Conservation (phyloP, 768 basidiomycete genomes). For the Auriculariales sp. region DNA sequence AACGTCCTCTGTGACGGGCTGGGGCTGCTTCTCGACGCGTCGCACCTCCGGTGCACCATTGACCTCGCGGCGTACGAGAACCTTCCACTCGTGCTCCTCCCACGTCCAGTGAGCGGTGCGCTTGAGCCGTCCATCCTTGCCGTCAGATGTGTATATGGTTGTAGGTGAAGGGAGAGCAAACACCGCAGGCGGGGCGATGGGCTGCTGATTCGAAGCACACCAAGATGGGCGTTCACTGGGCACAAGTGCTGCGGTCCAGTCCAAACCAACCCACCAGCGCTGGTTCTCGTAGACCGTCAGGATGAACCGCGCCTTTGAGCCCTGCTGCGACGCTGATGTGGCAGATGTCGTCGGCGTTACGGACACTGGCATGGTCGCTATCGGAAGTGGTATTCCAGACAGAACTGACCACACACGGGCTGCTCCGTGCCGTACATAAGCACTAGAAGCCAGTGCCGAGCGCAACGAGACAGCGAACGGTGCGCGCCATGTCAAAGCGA, state of each 20-base stretch:
- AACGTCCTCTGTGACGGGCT: slow-evolving; percentile 30
- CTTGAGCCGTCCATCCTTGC: slow-evolving; percentile 30
- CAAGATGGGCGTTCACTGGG: slow-evolving; percentile 85
- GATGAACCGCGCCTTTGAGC: slow-evolving; percentile 43
- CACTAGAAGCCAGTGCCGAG: slow-evolving; percentile 43
- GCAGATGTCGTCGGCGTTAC: background rate
- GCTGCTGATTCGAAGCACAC: slow-evolving; percentile 43
- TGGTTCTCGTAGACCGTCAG: slow-evolving; percentile 93
- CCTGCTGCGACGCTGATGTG: background rate
- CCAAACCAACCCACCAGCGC: slow-evolving; percentile 94
- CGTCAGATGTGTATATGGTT: slow-evolving; percentile 35
- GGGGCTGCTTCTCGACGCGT: slow-evolving; percentile 49
- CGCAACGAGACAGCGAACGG: slow-evolving; percentile 49
- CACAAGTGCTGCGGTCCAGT: slow-evolving; percentile 87
- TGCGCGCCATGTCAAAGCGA: slow-evolving; percentile 47
- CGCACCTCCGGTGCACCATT: slow-evolving; percentile 30
- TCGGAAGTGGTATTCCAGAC: slow-evolving; percentile 40
- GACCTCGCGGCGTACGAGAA: slow-evolving; percentile 39
- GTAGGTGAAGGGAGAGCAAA: slow-evolving; percentile 54
- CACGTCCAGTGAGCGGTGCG: slow-evolving; percentile 75
- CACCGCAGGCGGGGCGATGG: slow-evolving; percentile 55
- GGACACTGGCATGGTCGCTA: slow-evolving; percentile 11
- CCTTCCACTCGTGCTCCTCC: slow-evolving; percentile 86
- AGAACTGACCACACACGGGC: slow-evolving; percentile 39
- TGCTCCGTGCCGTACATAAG: slow-evolving; percentile 49